phyloP scores from a whole-genome alignment of 257 asterid genomes.

The Sherardia arvensis region DNA sequence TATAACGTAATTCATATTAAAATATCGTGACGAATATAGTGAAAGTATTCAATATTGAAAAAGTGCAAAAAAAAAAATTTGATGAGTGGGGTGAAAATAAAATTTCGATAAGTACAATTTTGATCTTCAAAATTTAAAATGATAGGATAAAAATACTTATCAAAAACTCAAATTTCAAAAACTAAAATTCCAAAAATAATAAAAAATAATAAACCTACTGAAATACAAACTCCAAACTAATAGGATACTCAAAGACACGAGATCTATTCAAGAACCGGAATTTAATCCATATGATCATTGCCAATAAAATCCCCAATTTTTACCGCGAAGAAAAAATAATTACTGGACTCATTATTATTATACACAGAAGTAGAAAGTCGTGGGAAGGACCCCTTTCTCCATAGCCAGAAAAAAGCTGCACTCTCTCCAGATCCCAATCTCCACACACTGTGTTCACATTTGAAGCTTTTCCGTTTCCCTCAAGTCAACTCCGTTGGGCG shows the following conservation, averaged over 20 bases:
- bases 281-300: too few species aligned
- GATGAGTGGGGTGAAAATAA: too few species aligned
- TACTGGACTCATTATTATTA: neutral
- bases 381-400: neutral
- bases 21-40: too few species aligned
- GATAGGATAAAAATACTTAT: too few species aligned
- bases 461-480: neutral
- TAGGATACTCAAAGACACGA: neutral
- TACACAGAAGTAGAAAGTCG: neutral
- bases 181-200: neutral
- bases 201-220: neutral
- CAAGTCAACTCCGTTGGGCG: slow-evolving; percentile 3
- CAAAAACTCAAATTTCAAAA: neutral
- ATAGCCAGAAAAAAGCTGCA: slow-evolving; percentile 10
- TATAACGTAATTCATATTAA: too few species aligned
- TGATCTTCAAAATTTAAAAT: too few species aligned
- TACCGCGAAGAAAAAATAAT: neutral
- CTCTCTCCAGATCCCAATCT: neutral
- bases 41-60: too few species aligned
- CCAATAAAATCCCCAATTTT: neutral
- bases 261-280: neutral
- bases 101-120: too few species aligned
- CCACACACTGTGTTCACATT: neutral
- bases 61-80: too few species aligned
- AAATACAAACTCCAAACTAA: neutral